Evolutionary conservation across 768 basidiomycete species (phyloP).

Genomic region (Boletus insuetus): DNA sequence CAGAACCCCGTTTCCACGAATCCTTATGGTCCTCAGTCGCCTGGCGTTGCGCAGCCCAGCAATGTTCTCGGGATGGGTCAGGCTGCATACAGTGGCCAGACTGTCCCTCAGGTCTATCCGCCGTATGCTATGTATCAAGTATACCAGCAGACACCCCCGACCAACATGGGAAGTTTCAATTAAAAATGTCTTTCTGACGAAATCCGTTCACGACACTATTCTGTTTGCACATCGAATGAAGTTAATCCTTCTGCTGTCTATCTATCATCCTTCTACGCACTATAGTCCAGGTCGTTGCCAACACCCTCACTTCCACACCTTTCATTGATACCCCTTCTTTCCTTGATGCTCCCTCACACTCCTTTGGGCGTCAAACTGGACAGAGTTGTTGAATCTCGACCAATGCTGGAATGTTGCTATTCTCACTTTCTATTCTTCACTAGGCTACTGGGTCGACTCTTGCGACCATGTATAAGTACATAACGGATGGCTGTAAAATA

Average conservation of each 20-base stretch:
- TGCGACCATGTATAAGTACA: slow-evolving; percentile 39
- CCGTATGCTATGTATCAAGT: slow-evolving; percentile 77
- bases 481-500: slow-evolving; percentile 39
- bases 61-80: slow-evolving; percentile 64
- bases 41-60: slow-evolving; percentile 54
- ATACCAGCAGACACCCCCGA: slow-evolving; percentile 74
- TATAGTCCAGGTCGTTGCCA: slow-evolving; percentile 27
- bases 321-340: slow-evolving; percentile 29
- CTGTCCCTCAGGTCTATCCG: slow-evolving; percentile 68
- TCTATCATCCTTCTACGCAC: slow-evolving; percentile 29
- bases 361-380: slow-evolving; percentile 23
- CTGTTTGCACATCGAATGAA: slow-evolving; percentile 29
- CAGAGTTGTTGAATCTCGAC: slow-evolving; percentile 22
- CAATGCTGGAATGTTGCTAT: slow-evolving; percentile 34
- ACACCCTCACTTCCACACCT: slow-evolving; percentile 22
- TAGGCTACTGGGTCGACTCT: slow-evolving; percentile 26
- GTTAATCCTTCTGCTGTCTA: slow-evolving; percentile 33
- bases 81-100: slow-evolving; percentile 59
- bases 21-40: slow-evolving; percentile 60
- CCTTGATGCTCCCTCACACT: slow-evolving; percentile 21
- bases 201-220: slow-evolving; percentile 42
- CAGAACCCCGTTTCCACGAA: slow-evolving; percentile 33
- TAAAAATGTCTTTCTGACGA: slow-evolving; percentile 39
- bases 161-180: slow-evolving; percentile 74
- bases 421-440: slow-evolving; percentile 29